Evolutionary conservation across 1,284 basidiomycete species (phyloP), one percentile per base, ranked within the genome.

Genomic region (Papiliotrema laurentii): DNA sequence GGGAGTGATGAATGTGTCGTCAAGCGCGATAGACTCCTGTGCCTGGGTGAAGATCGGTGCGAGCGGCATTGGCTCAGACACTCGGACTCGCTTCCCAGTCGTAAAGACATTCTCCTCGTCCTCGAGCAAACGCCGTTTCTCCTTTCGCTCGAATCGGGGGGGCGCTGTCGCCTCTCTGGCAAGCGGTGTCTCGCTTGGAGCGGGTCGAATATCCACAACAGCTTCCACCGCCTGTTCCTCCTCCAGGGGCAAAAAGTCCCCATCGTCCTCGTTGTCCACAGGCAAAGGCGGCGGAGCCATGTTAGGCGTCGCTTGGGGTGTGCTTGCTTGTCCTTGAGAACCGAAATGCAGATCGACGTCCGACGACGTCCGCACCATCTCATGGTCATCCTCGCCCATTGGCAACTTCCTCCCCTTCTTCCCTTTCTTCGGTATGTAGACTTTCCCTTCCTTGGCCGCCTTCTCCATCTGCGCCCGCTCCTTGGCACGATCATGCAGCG

Each of bases 371-470:
- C 58, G 31, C 10, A 44, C 36, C 62, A 62, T 60, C 27, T 56
- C 58, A 3, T 47, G 42, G 14, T 31, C 49, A 16, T 49, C 56
- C 13, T 58, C 54, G 13, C 56, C 57, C 14, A 53, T 51, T 19
- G 6, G 48, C 26, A 51, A 27, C 45, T 64, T 64, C 18, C 63
- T 47, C n/a, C 54, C 63, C 56, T 71, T 71, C 51, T 70, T 70
- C 6, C 64, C 67, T 61, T 72, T 72, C 52, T 66, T 66, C 6
- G 69, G 68, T 0, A 72, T 54, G 44, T 70, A 72, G 4, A 55
- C 59, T 31, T 55, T 55, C 5, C 69, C 69, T 30, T 70, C 69
- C 13, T 58, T 56, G 21, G 54, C 60, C 2, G 69, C 69, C 54
- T 67, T 68, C 14, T 64, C 66, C 33, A 64, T 66, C 5, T 59